Evolutionary conservation across 139 green algal species (phyloP), one percentile per base, ranked within the genome.

Genomic region (Diplosphaera chodatii): DNA sequence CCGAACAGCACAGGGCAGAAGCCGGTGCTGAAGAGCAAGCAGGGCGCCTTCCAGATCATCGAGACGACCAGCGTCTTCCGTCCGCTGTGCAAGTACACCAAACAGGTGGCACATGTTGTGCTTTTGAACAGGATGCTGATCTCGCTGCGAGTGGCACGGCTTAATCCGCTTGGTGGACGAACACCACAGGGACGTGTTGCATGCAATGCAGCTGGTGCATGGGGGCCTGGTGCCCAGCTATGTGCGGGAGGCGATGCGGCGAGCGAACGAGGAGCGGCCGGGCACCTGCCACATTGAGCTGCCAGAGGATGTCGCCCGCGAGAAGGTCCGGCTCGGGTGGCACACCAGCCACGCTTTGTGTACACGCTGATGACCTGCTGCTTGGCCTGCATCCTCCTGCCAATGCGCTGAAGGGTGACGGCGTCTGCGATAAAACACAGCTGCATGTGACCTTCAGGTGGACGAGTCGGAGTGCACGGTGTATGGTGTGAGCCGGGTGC

Each of bases 11-110:
- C 73, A 2, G 78, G 78, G 16, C 78, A 84, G 64, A 84, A 84
- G 69, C 78, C 78, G 8, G 76, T 84, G 64, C 67, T 79, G 63
- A 81, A 78, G 62, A 78, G 75, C 74, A 84, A 84, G 70, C 78
- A 84, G 67, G 78, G 67, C 6, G 69, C 78, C 6, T 83, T 83
- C 56, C 74, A 83, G 74, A 83, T 83, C 28, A 41, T 83, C 13
- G 74, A 83, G 18, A 76, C 74, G 40, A 76, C 81, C 16, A 55
- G 72, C 16, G 73, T 77, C 8, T 63, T 75, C n/a, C 48, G 56
- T 2, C 78, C 78, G 20, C 32, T 83, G 29, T 74, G 76, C 34
- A 83, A 83, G 63, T 80, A 64, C 37, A 72, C 74, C 29, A 78
- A 78, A 68, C 78, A 79, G 67, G 74, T 75, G 65, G n/a, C 30